These are phyloP conservation scores for Chalciporus pseudorubinellus DNA, from an alignment of 768 basidiomycete species.

Conservation along the genomic window DNA sequence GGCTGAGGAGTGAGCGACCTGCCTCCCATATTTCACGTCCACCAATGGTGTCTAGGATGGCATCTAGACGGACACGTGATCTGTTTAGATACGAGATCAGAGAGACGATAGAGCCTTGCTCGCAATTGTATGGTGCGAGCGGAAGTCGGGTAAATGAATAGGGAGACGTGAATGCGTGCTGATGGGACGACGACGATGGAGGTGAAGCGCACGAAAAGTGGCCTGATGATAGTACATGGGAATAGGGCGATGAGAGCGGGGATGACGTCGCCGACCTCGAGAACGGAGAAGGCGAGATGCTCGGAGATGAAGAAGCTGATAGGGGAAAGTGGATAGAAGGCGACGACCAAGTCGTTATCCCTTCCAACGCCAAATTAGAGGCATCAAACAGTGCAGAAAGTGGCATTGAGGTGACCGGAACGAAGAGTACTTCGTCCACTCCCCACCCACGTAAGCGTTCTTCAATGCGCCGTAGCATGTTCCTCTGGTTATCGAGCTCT, in stretches of 20 bases:
- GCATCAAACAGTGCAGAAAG: conserved; percentile 23
- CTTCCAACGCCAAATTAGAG: conserved; percentile 20
- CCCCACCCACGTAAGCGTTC: conserved; percentile 64
- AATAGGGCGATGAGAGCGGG: conserved; percentile 32
- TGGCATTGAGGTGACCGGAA: conserved; percentile 22
- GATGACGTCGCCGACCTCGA: conserved; percentile 31
- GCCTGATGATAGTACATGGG: conserved; percentile 22
- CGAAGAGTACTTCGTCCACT: conserved; percentile 76
- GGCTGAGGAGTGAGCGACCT: conserved; percentile 56
- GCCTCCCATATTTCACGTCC: conserved; percentile 79
- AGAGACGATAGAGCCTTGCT: conserved; percentile 23
- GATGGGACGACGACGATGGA: conserved; percentile 26
- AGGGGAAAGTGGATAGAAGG: conserved; percentile 24
- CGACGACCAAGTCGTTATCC: conserved; percentile 21
- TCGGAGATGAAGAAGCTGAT: conserved; percentile 31
- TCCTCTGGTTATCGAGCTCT: conserved; percentile 40
- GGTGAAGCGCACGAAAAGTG: conserved; percentile 21
- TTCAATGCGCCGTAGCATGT: conserved; percentile 47
- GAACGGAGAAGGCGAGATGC: conserved; percentile 33
- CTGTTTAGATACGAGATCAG: conserved; percentile 27
- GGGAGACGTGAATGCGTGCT: conserved; percentile 23
- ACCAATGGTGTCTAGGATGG: conserved; percentile 79
- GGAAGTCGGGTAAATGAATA: conserved; percentile 31
- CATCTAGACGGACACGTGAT: conserved; percentile 56
- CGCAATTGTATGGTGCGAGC: conserved; percentile 29